phyloP scores from a whole-genome alignment of 139 green algal genomes.

The Mesotaenium endlicherianum region DNA sequence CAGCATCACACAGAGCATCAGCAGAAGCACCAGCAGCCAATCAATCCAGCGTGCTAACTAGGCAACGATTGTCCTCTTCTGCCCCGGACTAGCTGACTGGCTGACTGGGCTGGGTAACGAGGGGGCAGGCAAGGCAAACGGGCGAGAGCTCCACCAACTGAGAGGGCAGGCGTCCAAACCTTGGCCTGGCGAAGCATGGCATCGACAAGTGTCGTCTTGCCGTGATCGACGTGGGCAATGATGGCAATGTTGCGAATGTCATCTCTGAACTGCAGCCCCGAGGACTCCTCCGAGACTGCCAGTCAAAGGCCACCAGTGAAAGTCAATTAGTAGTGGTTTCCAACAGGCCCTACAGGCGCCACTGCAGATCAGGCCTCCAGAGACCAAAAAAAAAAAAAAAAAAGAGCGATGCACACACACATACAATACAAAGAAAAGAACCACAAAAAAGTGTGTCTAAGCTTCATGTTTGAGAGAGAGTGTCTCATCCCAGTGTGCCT shows the following conservation, averaged over 20 bases:
- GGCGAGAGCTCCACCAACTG: neutral
- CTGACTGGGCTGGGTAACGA: too few relatives aligned
- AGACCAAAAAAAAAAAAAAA: neutral
- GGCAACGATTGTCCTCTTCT: too few relatives aligned
- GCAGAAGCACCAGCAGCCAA: too few relatives aligned
- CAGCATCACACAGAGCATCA: too few relatives aligned
- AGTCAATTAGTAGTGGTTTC: neutral
- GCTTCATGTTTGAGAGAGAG: too few relatives aligned
- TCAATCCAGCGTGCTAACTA: neutral
- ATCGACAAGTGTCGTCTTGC: conserved; percentile 84
- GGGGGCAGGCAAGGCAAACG: neutral
- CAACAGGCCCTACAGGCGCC: neutral
- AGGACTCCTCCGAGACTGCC: neutral
- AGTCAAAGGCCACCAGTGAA: neutral
- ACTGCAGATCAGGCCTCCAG: neutral
- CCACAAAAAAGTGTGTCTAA: too few relatives aligned
- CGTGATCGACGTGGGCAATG: conserved; percentile 81
- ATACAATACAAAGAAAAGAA: too few relatives aligned
- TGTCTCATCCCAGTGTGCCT: too few relatives aligned
- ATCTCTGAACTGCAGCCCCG: neutral
- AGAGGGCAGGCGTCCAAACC: conserved; percentile 48
- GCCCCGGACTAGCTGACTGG: too few relatives aligned
- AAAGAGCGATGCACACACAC: neutral
- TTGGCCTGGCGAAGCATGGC: conserved; percentile 90
- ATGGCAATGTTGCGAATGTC: conserved; percentile 64